Evolutionary conservation across 2,329 filamentous ascomycete genomes (phyloP).

Genomic region (Trichoderma polysporum): DNA sequence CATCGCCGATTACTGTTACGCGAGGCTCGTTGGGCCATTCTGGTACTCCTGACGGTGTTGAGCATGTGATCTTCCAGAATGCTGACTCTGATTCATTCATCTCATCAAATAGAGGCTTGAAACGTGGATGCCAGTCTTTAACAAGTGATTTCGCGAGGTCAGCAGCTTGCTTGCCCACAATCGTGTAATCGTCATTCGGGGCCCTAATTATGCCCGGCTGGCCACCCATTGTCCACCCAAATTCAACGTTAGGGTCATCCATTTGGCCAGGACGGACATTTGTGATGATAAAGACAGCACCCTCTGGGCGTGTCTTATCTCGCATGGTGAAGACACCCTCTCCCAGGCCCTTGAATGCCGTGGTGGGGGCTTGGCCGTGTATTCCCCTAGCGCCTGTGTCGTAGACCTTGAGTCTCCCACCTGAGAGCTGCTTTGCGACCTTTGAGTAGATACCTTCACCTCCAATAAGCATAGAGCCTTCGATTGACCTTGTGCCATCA

Average conservation of each 20-base stretch:
- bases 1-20: slow-evolving; percentile 59
- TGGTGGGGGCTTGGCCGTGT: slow-evolving; percentile 62
- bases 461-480: slow-evolving; percentile 59
- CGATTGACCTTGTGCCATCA: slow-evolving; percentile 58
- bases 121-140: slow-evolving; percentile 53
- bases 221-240: slow-evolving; percentile 64
- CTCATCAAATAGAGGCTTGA: slow-evolving; percentile 57
- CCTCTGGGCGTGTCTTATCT: slow-evolving; percentile 48
- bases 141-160: slow-evolving; percentile 57
- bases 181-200: slow-evolving; percentile 59
- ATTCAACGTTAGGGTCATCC: slow-evolving; percentile 55
- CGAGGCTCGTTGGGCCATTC: slow-evolving; percentile 59
- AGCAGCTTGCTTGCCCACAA: slow-evolving; percentile 57
- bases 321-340: slow-evolving; percentile 61
- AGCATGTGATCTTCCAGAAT: slow-evolving; percentile 68
- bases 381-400: slow-evolving; percentile 64
- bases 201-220: slow-evolving; percentile 56
- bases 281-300: slow-evolving; percentile 57
- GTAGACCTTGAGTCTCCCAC: slow-evolving; percentile 58
- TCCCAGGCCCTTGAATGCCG: slow-evolving; percentile 60
- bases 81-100: slow-evolving; percentile 58
- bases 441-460: slow-evolving; percentile 64
- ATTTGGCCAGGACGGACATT: slow-evolving; percentile 61
- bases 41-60: slow-evolving; percentile 58
- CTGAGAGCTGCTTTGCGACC: slow-evolving; percentile 59